Evolutionary conservation across 805 yeast species (phyloP).

Genomic region (Candida jianshihensis): DNA sequence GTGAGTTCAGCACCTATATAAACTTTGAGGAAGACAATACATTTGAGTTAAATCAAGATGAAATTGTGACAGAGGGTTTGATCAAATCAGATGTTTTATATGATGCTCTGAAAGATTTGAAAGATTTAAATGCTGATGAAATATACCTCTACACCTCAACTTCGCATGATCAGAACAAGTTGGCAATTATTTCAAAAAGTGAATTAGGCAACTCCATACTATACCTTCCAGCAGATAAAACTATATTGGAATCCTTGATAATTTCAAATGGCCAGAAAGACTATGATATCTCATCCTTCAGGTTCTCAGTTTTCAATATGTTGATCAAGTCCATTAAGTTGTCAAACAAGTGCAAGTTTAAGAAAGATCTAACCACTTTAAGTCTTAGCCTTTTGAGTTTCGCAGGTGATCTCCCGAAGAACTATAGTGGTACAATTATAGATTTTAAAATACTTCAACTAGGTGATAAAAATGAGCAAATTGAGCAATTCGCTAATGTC

Average conservation of each 20-base stretch:
- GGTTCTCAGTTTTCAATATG: constrained; percentile 40
- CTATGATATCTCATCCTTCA: constrained; percentile 42
- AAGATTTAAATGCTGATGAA: constrained; percentile 45
- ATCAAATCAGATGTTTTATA: constrained; percentile 45
- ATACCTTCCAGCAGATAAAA: constrained; percentile 54
- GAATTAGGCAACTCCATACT: constrained; percentile 69
- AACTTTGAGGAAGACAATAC: constrained; percentile 27
- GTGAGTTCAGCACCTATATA: constrained; percentile 44
- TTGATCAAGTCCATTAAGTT: constrained; percentile 40
- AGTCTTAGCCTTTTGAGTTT: constrained; percentile 39
- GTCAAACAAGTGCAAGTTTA: constrained; percentile 46
- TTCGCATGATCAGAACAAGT: constrained; percentile 14
- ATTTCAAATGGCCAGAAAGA: constrained; percentile 24
- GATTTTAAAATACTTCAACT: constrained; percentile 29
- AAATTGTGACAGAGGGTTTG: constrained; percentile 43
- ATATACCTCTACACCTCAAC: constrained; percentile 39
- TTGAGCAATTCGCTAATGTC: constrained; percentile 1
- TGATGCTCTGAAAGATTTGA: constrained; percentile 49
- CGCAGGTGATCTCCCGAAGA: constrained; percentile 24
- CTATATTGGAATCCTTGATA: constrained; percentile 54
- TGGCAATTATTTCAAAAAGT: constrained; percentile 55
- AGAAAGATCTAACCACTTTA: constrained; percentile 42
- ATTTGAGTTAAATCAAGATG: constrained; percentile 36
- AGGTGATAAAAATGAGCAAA: constrained; percentile 5
- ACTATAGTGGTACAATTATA: constrained; percentile 35